Conservation (phyloP, 2,329 filamentous ascomycete species). For the Botryotinia convoluta region DNA sequence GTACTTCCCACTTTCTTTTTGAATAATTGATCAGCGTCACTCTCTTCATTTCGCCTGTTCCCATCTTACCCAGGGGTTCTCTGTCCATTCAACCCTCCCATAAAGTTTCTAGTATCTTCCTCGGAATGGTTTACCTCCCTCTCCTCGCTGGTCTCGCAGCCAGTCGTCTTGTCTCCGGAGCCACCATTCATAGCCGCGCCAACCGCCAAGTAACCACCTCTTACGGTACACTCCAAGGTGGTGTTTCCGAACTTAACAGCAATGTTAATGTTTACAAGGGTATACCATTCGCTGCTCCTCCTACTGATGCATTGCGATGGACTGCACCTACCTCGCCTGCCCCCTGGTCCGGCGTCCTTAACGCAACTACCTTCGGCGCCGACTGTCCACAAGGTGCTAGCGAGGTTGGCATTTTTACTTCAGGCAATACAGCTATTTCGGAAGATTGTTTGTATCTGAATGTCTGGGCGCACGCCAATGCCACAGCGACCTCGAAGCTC, state of each 20-base stretch:
- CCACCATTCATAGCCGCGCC: neutral
- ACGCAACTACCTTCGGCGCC: conserved; percentile 34
- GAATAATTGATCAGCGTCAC: neutral
- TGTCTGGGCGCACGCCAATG: conserved; percentile 9
- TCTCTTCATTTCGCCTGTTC: neutral
- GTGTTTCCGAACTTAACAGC: conserved; percentile 12
- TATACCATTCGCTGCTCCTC: conserved; percentile 22
- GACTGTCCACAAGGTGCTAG: conserved; percentile 24
- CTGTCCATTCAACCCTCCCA: neutral
- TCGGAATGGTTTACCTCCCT: neutral
- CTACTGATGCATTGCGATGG: conserved; percentile 20
- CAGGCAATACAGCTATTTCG: neutral
- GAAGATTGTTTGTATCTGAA: conserved; percentile 14
- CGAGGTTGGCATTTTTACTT: neutral
- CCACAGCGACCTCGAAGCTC: conserved; percentile 31
- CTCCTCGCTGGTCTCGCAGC: neutral
- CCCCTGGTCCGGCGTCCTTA: conserved; percentile 10
- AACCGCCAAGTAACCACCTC: neutral
- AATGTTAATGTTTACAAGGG: conserved; percentile 22
- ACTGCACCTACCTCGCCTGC: conserved; percentile 18
- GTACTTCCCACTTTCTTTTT: neutral
- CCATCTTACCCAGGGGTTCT: neutral
- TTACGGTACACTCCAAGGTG: conserved; percentile 17
- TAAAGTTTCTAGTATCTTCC: neutral
- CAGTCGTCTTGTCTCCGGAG: neutral